Evolutionary conservation across 129 eudicot genomes (phyloP).

Genomic region (Pseudognaphalium luteoalbum): DNA sequence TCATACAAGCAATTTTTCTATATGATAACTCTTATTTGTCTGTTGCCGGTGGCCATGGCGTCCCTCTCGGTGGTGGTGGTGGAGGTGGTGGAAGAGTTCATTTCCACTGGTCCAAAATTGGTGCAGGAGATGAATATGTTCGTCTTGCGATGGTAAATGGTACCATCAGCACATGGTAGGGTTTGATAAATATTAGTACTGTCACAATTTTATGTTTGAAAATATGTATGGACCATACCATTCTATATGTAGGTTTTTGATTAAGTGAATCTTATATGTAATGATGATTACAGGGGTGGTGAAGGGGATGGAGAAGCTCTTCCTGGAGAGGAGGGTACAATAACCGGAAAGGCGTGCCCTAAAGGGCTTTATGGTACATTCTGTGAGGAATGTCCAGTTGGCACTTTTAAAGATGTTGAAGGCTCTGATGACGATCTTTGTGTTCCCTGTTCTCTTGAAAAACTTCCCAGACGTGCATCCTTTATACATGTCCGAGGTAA

Average conservation of each 20-base stretch:
- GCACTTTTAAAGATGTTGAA: conserved; percentile 76
- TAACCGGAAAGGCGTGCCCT: conserved; percentile 85
- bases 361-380: conserved; percentile 88
- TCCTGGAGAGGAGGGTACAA: conserved; percentile 76
- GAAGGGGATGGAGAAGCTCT: conserved; percentile 74
- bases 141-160: conserved; percentile 71
- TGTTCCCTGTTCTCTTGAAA: conserved; percentile 66
- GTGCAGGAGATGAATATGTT: conserved; percentile 61
- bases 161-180: conserved; percentile 59
- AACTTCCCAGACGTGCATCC: conserved; percentile 72
- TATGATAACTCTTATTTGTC: conserved; percentile 62
- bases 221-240: background rate
- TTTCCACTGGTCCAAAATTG: conserved; percentile 87
- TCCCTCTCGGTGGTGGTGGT: conserved; percentile 79
- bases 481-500: conserved; percentile 77
- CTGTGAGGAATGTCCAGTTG: conserved; percentile 88
- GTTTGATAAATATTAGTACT: background rate
- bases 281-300: conserved; percentile 65
- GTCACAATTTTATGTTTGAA: background rate
- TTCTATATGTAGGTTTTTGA: background rate
- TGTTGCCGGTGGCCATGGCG: conserved; percentile 76
- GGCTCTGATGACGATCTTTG: conserved; percentile 79
- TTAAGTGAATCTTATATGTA: background rate
- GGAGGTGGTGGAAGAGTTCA: conserved; percentile 94
- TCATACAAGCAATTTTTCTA: conserved; percentile 52